Percentiles rank a stretch among this genome's conserved stretches.
phyloP scores from a whole-genome alignment of 2,329 filamentous ascomycete species.

The Tothia fuscella region DNA sequence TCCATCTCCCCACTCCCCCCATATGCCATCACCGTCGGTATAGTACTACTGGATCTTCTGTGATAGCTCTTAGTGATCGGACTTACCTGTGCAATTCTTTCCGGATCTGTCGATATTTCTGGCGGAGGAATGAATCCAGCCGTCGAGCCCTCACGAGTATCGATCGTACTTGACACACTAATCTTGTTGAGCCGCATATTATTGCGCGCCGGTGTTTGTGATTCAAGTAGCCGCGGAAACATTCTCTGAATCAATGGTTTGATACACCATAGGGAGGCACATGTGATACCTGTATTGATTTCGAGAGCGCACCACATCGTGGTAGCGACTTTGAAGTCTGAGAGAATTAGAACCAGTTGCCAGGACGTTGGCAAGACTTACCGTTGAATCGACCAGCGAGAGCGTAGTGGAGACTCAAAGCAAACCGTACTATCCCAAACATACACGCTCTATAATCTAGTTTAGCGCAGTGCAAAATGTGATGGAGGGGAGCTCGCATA shows the following conservation, averaged over 20 bases:
- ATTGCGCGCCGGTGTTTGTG: background rate
- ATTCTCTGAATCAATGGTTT: conserved; percentile 28
- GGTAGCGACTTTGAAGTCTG: conserved; percentile 27
- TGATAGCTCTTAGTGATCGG: no score
- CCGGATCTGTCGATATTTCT: no score
- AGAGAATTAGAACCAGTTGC: background rate
- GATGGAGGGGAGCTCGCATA: background rate
- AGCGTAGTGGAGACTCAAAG: background rate
- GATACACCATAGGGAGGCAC: conserved; percentile 31
- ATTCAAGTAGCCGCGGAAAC: conserved; percentile 21
- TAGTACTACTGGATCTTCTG: no score
- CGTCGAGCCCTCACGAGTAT: no score
- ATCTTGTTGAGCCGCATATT: background rate
- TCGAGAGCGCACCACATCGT: conserved; percentile 31
- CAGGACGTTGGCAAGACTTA: background rate
- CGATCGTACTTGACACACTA: no score
- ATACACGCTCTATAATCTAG: conserved; percentile 7
- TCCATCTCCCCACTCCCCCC: no score
- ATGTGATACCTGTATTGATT: conserved; percentile 33
- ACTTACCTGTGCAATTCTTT: no score
- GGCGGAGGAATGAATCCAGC: no score
- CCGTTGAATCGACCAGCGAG: background rate
- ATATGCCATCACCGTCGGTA: no score
- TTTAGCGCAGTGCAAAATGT: no score
- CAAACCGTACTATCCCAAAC: conserved; percentile 7